Evolutionary conservation across 495 filamentous ascomycete genomes (phyloP).

Genomic region (Xanthoparmelia taractica): DNA sequence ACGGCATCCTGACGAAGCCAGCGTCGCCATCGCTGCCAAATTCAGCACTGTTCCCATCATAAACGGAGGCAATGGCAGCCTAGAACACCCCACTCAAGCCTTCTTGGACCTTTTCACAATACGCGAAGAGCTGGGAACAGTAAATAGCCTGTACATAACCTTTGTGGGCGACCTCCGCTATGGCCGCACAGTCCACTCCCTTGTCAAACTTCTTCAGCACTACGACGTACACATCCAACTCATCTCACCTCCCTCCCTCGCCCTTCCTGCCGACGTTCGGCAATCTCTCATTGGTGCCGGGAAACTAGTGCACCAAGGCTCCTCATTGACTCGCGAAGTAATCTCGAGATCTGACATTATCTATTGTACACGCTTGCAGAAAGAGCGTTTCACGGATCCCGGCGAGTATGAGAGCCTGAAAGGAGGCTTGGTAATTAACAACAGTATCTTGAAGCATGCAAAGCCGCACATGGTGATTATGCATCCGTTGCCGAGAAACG

Average conservation of each 20-base stretch:
- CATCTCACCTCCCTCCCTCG: constrained; percentile 71
- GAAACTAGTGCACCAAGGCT: constrained; percentile 64
- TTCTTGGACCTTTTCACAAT: constrained; percentile 99
- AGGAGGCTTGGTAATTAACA: constrained; percentile 79
- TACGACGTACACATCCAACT: constrained; percentile 93
- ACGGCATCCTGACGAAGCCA: constrained; percentile 76
- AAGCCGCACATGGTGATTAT: constrained; percentile 88
- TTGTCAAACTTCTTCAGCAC: constrained; percentile 85
- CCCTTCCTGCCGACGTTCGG: constrained; percentile 66
- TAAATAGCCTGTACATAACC: constrained; percentile 88
- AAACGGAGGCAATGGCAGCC: constrained; percentile 91
- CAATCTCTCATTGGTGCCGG: constrained; percentile 61
- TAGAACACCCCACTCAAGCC: constrained; percentile 95
- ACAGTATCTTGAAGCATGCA: constrained; percentile 80
- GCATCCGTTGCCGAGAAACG: constrained; percentile 90
- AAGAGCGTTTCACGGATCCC: constrained; percentile 79
- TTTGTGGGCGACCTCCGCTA: constrained; percentile 90
- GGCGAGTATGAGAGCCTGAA: constrained; percentile 78
- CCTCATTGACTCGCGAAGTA: constrained; percentile 75
- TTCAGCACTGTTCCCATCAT: constrained; percentile 86
- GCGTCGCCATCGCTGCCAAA: constrained; percentile 70
- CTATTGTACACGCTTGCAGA: constrained; percentile 94
- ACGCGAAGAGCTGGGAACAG: constrained; percentile 90
- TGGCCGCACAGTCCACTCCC: constrained; percentile 88
- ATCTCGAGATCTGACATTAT: constrained; percentile 77